Base-by-base conservation (phyloP, 371 early-diverging fungal genomes). In the Mucor velutinosus region DNA sequence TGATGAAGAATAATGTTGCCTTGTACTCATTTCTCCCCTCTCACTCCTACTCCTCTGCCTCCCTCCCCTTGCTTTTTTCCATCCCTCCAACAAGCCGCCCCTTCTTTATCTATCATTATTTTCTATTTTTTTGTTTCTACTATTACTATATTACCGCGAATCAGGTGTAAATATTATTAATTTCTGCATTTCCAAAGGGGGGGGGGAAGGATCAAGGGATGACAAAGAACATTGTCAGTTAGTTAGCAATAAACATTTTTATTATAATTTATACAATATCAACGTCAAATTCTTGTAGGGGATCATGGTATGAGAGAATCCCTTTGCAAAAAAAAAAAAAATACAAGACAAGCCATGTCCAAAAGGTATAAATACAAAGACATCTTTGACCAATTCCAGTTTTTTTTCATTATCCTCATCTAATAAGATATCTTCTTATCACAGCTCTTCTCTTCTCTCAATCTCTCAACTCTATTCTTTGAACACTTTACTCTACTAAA, bases 1-100 rank as follows among this genome's bases (percentile, higher is more conserved):
- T 33, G 67, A 67, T 39, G 67, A 66, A 66, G 66, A 67, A 21
- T 67, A 67, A 61, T 37, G 1, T 2, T 37, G 37, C 37, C 12
- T 21, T 15, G 43, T n/a, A 43, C 27, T 47, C 7, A 11, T 30
- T 62, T 62, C 10, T 47, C 47, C 23, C 8, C 11, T 21, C 49
- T 14, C 30, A 30, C 30, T 30, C 30, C 30, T 19, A 29, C 47
- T 10, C 23, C 11, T 21, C 23, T 14, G 3, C 30, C 35, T 35
- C 37, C 30, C 51, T 53, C 15, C 35, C 37, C 35, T 14, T 53
- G 33, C 33, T 1, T 37, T 37, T 37, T 37, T 14, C 4, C 37
- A 37, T 37, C 37, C 37, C 14, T 33, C 33, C 30, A 30, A 30
- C 35, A 35, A 35, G 10, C 35, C 35, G 10, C 35, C 55, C 37